A percentile compares a stretch with the other conserved stretches of the same genome.
Evolutionary conservation across 2,329 filamentous ascomycete genomes (phyloP).

Genomic region (Nemania bipapillata): DNA sequence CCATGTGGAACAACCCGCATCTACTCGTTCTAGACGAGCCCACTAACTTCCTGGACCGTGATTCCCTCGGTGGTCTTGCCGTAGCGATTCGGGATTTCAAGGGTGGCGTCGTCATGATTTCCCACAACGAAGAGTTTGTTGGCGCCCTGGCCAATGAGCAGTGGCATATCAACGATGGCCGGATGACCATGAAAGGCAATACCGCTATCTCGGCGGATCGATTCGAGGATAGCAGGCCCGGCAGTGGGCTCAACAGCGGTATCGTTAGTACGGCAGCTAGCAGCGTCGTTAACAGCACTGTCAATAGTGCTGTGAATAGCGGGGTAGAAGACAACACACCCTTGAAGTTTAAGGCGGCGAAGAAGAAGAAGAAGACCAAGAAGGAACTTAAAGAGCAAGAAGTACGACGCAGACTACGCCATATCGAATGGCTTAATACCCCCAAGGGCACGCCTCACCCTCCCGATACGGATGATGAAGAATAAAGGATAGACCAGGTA

Average conservation of each 20-base stretch:
- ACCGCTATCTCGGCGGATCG: constrained; percentile 78
- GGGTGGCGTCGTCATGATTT: constrained; percentile 98
- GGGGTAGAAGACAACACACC: constrained; percentile 82
- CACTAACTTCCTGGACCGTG: constrained; percentile 98
- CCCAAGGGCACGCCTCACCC: constrained; percentile 86
- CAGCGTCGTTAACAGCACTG: constrained; percentile 61
- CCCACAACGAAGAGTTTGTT: constrained; percentile 98
- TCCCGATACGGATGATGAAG: constrained; percentile 81
- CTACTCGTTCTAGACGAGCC: constrained; percentile 97
- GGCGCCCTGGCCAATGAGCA: constrained; percentile 95
- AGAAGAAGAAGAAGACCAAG: constrained; percentile 99
- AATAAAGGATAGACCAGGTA: constrained; percentile 43
- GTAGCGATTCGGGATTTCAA: constrained; percentile 98
- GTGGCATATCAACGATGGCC: constrained; percentile 91
- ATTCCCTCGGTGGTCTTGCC: constrained; percentile 95
- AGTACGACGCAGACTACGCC: constrained; percentile 83
- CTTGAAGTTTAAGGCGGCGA: constrained; percentile 87
- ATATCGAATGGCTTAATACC: constrained; percentile 85
- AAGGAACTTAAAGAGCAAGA: constrained; percentile 95
- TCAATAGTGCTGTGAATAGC: constrained; percentile 75
- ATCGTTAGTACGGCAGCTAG: constrained; percentile 67
- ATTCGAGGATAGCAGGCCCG: constrained; percentile 76
- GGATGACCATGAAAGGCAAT: constrained; percentile 84
- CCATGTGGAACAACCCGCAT: constrained; percentile 99
- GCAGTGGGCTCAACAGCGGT: constrained; percentile 62